These are phyloP conservation scores for Termitomyces sp. DNA, from an alignment of 768 basidiomycete genomes.

Conservation along the genomic window DNA sequence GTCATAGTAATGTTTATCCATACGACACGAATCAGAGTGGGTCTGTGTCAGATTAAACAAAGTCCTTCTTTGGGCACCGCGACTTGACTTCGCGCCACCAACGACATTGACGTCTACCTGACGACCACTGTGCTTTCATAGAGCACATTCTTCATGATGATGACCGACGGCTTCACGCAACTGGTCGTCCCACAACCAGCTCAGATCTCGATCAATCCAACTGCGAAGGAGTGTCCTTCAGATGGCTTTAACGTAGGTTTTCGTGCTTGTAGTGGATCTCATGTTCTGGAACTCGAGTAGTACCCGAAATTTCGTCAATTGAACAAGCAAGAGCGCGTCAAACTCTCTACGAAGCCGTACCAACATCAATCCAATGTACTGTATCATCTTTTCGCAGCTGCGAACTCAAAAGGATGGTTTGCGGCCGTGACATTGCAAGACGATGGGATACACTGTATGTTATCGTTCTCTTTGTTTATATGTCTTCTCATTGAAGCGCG, in stretches of 20 bases:
- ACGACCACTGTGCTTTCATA: not conserved
- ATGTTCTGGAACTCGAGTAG: conserved; percentile 20
- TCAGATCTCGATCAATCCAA: conserved; percentile 31
- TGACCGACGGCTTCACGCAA: conserved; percentile 32
- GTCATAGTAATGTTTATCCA: too few relatives aligned
- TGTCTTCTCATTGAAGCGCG: not conserved
- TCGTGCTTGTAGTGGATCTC: not conserved
- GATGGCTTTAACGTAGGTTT: conserved; percentile 43
- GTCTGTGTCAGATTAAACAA: too few relatives aligned
- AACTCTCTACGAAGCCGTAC: conserved; percentile 49
- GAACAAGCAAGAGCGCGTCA: conserved; percentile 61
- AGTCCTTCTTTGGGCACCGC: too few relatives aligned
- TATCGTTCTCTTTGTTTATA: not conserved
- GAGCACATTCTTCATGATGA: not conserved
- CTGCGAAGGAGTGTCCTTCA: conserved; percentile 29
- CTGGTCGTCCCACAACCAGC: conserved; percentile 30
- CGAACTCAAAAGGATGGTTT: conserved; percentile 66
- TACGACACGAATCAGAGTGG: too few relatives aligned
- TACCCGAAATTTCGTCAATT: conserved; percentile 44
- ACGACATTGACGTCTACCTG: not conserved
- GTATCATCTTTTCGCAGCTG: conserved; percentile 51
- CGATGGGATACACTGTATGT: conserved; percentile 32
- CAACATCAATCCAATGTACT: conserved; percentile 34
- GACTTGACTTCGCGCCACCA: conserved; percentile 1
- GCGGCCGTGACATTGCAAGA: conserved; percentile 45